Evolutionary conservation across 805 yeast genomes (phyloP).

Genomic region (Torulaspora microellipsoides): DNA sequence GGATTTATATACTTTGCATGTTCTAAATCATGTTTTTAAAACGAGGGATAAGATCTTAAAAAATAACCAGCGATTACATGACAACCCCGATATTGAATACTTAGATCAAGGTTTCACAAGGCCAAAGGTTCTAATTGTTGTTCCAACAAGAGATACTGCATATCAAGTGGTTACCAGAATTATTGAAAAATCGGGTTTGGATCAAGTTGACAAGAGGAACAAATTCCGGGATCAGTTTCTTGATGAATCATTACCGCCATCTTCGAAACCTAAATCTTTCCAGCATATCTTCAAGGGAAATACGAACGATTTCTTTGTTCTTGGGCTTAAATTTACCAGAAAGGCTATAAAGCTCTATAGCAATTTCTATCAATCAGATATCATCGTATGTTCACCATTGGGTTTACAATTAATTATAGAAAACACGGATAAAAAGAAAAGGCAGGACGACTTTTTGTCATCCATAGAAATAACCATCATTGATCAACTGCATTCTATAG

Average conservation of each 20-base stretch:
- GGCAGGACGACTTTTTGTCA: constrained; percentile 76
- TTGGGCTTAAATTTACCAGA: constrained; percentile 88
- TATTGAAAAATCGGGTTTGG: constrained; percentile 58
- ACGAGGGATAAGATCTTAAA: constrained; percentile 82
- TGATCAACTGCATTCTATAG: constrained; percentile 81
- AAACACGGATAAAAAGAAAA: constrained; percentile 48
- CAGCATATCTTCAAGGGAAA: constrained; percentile 78
- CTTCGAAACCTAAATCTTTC: constrained; percentile 78
- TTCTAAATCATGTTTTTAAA: constrained; percentile 76
- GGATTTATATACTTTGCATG: constrained; percentile 63
- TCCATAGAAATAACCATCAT: constrained; percentile 79
- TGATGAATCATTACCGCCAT: constrained; percentile 43
- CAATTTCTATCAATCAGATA: constrained; percentile 77
- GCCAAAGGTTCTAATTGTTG: constrained; percentile 75
- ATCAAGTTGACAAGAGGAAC: constrained; percentile 74
- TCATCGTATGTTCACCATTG: constrained; percentile 86
- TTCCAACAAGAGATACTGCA: constrained; percentile 82
- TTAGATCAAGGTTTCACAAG: constrained; percentile 95
- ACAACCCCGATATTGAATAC: constrained; percentile 51
- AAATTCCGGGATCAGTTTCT: constrained; percentile 70
- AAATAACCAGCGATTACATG: constrained; percentile 56
- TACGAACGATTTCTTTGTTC: constrained; percentile 82
- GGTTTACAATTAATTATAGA: constrained; percentile 80
- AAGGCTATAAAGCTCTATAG: constrained; percentile 81
- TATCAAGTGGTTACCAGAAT: constrained; percentile 61